Percentiles rank a stretch among this genome's conserved stretches.
Conservation (phyloP, 495 filamentous ascomycete genomes). For the Neurospora sp. region DNA sequence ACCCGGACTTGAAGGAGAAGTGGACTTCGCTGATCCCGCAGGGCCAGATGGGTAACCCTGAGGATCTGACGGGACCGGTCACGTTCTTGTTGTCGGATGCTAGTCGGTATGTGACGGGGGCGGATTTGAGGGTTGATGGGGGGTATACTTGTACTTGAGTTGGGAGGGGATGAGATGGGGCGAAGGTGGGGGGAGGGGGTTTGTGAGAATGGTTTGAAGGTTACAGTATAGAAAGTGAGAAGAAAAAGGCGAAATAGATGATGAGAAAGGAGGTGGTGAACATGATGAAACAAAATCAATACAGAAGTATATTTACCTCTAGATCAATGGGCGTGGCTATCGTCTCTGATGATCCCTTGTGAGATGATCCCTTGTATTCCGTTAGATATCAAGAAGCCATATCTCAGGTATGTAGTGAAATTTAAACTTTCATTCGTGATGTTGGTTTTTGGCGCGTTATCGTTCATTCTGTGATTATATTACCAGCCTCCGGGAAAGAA, state of each 20-base stretch:
- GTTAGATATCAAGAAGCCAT: too few species aligned
- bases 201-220: too few species aligned
- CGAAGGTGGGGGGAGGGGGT: too few species aligned
- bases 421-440: too few species aligned
- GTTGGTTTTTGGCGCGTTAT: too few species aligned
- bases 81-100: constrained; percentile 86
- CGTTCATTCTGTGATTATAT: too few species aligned
- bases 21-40: constrained; percentile 88
- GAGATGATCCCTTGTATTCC: too few species aligned
- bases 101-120: constrained; percentile 75
- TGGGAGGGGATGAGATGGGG: background rate
- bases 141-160: constrained; percentile 68
- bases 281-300: background rate
- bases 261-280: background rate
- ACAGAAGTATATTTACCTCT: too few species aligned
- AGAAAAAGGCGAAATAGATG: background rate
- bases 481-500: background rate
- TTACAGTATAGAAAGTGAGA: background rate
- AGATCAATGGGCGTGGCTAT: too few species aligned
- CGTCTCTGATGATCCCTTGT: too few species aligned
- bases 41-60: constrained; percentile 85
- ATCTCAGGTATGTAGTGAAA: too few species aligned
- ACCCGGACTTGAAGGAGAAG: constrained; percentile 72
- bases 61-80: constrained; percentile 89
- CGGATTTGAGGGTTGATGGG: constrained; percentile 83